These are phyloP conservation scores for Rugonectria rugulosa DNA, from an alignment of 2,329 filamentous ascomycete genomes.

Conservation along the genomic window DNA sequence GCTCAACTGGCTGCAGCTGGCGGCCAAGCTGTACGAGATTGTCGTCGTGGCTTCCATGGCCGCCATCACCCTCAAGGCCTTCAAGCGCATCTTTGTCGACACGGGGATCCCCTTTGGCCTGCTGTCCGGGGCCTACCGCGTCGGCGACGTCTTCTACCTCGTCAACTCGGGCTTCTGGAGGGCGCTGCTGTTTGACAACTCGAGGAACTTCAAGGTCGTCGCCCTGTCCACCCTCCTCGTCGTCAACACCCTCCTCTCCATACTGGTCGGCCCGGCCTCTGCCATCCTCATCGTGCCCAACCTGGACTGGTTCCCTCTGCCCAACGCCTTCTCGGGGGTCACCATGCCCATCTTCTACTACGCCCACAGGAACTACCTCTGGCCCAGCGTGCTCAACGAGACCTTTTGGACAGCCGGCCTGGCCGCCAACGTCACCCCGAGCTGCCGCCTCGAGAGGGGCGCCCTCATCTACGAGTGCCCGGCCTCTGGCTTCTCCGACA, in stretches of 20 bases:
- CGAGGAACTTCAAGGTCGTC: background rate
- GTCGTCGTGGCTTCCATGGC: background rate
- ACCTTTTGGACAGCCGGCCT: background rate
- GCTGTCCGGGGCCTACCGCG: background rate
- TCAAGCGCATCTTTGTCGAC: background rate
- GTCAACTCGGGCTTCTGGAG: background rate
- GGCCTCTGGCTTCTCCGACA: background rate
- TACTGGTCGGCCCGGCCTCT: slow-evolving; percentile 9
- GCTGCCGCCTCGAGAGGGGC: background rate
- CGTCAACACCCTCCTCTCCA: background rate
- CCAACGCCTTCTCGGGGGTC: background rate
- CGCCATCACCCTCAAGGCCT: background rate
- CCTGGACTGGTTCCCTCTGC: slow-evolving; percentile 1
- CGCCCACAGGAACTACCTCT: background rate
- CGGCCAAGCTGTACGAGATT: background rate
- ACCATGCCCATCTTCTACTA: background rate
- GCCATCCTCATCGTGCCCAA: slow-evolving; percentile 11
- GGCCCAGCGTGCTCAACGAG: background rate
- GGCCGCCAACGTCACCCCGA: background rate
- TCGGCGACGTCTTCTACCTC: background rate
- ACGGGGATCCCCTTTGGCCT: background rate
- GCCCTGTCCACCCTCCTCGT: background rate
- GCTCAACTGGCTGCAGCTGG: slow-evolving; percentile 1
- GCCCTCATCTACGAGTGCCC: background rate
- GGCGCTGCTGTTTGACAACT: background rate